Conservation (phyloP, 495 filamentous ascomycete genomes). For the Neurospora cerealis region DNA sequence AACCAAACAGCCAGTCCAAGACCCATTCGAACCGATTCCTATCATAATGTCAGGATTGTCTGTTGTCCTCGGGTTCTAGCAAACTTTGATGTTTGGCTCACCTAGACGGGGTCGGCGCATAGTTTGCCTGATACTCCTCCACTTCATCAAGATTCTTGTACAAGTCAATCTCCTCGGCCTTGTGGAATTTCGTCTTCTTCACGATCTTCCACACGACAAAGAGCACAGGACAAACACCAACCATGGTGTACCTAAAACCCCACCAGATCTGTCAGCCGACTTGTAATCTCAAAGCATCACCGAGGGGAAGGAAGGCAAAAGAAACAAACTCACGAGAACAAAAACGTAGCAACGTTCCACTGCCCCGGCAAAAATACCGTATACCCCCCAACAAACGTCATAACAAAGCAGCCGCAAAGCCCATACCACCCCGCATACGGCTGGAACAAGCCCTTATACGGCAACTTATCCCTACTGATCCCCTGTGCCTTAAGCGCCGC, state of each 20-base stretch:
- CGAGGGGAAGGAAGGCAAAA: background rate
- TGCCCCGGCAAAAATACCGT: slow-evolving; percentile 56
- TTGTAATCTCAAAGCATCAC: background rate
- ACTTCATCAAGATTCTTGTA: slow-evolving; percentile 55
- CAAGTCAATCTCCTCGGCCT: slow-evolving; percentile 54
- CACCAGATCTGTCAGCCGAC: background rate
- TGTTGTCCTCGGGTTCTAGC: background rate
- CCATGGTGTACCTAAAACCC: slow-evolving; percentile 49
- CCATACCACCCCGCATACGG: slow-evolving; percentile 65
- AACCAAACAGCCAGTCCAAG: slow-evolving; percentile 21
- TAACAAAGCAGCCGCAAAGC: slow-evolving; percentile 48
- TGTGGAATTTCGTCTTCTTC: slow-evolving; percentile 49
- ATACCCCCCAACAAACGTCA: slow-evolving; percentile 70
- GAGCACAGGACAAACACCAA: slow-evolving; percentile 53
- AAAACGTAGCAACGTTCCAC: slow-evolving; percentile 64
- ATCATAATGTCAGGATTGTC: background rate
- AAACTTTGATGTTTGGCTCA: slow-evolving; percentile 23
- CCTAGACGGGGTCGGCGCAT: slow-evolving; percentile 47
- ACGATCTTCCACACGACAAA: slow-evolving; percentile 62
- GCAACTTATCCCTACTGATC: slow-evolving; percentile 49
- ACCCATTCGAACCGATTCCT: slow-evolving; percentile 19
- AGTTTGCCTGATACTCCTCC: slow-evolving; percentile 62
- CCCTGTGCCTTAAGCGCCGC: slow-evolving; percentile 60
- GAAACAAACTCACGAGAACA: slow-evolving; percentile 52
- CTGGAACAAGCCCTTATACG: slow-evolving; percentile 56